Evolutionary conservation across 176 grass and related monocot species (phyloP).

Genomic region (Dactylis glomerata): DNA sequence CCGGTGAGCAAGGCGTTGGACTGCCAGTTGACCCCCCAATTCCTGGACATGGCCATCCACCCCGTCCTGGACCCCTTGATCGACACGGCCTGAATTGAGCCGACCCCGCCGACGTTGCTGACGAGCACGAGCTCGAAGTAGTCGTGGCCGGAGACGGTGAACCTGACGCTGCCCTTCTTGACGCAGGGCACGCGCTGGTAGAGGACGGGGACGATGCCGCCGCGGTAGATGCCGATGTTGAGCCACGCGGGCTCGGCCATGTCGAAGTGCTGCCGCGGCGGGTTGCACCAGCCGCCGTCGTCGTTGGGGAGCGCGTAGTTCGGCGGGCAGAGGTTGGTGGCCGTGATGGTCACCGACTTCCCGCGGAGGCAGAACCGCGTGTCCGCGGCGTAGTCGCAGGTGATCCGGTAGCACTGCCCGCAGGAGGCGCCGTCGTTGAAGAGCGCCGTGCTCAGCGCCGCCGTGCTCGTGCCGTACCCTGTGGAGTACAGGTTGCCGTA

Average conservation of each 20-base stretch:
- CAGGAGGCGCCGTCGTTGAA: constrained; percentile 42
- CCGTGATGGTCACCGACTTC: constrained; percentile 61
- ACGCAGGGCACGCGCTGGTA: constrained; percentile 61
- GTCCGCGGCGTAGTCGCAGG: constrained; percentile 41
- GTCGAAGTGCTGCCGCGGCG: constrained; percentile 77
- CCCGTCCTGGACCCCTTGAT: constrained; percentile 63
- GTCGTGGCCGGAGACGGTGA: constrained; percentile 66
- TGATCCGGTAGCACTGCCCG: constrained; percentile 72
- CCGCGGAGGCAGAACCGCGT: constrained; percentile 51
- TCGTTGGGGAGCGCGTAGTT: constrained; percentile 76
- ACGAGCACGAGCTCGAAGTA: constrained; percentile 94
- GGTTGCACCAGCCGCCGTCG: constrained; percentile 90
- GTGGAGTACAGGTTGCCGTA: constrained; percentile 79
- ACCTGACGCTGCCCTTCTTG: constrained; percentile 82
- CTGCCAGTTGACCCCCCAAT: constrained; percentile 97
- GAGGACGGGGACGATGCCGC: constrained; percentile 67
- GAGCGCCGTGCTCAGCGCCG: constrained; percentile 55
- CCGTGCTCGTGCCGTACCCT: constrained; percentile 40
- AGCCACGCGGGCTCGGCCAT: constrained; percentile 74
- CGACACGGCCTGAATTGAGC: constrained; percentile 40
- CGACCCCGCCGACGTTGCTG: constrained; percentile 57
- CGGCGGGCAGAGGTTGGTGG: constrained; percentile 84
- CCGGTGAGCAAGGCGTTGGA: constrained; percentile 61
- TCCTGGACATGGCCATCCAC: constrained; percentile 89
- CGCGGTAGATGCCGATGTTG: constrained; percentile 77